These are phyloP conservation scores for Collybia sp. DNA, from an alignment of 768 basidiomycete genomes.

Conservation along the genomic window DNA sequence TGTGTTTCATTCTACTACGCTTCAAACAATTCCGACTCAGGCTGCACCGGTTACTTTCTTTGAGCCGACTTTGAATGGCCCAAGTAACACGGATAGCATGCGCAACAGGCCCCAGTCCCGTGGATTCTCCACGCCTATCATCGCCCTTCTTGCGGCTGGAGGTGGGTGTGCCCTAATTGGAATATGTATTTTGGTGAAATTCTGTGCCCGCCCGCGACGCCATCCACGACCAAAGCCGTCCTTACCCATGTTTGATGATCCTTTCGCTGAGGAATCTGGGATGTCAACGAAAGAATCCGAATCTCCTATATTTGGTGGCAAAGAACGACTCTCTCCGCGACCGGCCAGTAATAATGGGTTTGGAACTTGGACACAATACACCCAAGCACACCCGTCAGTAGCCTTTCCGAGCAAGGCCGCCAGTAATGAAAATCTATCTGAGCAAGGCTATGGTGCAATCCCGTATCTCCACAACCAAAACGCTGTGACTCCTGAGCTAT, in stretches of 20 bases:
- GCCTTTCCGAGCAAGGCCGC: constrained; percentile 1
- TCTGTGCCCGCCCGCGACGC: constrained; percentile 45
- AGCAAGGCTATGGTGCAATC: constrained; percentile 4
- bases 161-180: constrained; percentile 44
- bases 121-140: constrained; percentile 41
- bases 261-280: constrained; percentile 39
- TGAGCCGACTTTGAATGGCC: constrained; percentile 2
- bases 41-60: constrained; percentile 8
- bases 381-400: constrained; percentile 24
- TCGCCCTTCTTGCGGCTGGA: constrained; percentile 51
- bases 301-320: constrained; percentile 77
- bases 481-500: too few species aligned
- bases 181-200: constrained; percentile 40
- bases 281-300: constrained; percentile 55
- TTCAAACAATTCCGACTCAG: constrained; percentile 7
- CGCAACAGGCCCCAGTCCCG: constrained; percentile 14
- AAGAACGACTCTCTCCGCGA: constrained; percentile 49
- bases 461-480: constrained; percentile 9
- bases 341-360: constrained; percentile 37
- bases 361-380: constrained; percentile 58
- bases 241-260: constrained; percentile 65
- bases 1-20: constrained; percentile 8
- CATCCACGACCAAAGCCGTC: constrained; percentile 65
- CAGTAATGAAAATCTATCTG: too few species aligned
- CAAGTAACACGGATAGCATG: neutral